Percentiles rank a stretch among this genome's conserved stretches.
phyloP scores from a whole-genome alignment of 495 filamentous ascomycete genomes.

The Podospora sp. region DNA sequence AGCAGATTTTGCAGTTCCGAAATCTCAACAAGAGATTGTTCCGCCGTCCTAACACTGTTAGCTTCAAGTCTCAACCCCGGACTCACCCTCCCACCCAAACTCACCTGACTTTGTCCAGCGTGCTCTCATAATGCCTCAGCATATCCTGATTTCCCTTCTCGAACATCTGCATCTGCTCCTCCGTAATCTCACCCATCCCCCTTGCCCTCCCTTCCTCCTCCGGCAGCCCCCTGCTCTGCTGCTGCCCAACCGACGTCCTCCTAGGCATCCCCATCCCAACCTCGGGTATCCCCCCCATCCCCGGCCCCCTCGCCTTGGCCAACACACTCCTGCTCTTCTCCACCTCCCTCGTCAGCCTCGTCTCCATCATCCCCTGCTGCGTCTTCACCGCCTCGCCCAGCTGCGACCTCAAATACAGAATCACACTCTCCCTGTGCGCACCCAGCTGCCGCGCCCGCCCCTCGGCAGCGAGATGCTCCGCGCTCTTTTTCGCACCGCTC shows the following conservation, averaged over 20 bases:
- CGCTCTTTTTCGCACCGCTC: conserved; percentile 41
- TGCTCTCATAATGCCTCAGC: conserved; percentile 88
- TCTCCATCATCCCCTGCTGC: conserved; percentile 90
- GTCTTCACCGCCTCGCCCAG: conserved; percentile 74
- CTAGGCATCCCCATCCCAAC: conserved; percentile 23
- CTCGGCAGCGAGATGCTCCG: conserved; percentile 72
- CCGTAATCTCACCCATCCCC: conserved; percentile 62
- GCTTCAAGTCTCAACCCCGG: not conserved
- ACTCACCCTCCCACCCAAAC: conserved; percentile 2
- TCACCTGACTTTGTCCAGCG: conserved; percentile 88
- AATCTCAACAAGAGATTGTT: conserved; percentile 90
- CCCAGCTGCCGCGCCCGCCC: conserved; percentile 60
- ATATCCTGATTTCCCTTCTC: conserved; percentile 91
- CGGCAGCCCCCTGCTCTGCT: conserved; percentile 32
- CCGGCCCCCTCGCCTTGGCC: conserved; percentile 59
- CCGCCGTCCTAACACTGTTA: conserved; percentile 65
- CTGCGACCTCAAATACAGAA: conserved; percentile 76
- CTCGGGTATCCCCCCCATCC: conserved; percentile 9
- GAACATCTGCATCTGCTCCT: conserved; percentile 89
- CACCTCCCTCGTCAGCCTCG: conserved; percentile 75
- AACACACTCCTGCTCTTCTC: conserved; percentile 88
- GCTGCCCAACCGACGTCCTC: not conserved
- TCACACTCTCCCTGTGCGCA: conserved; percentile 72
- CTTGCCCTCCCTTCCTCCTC: conserved; percentile 42
- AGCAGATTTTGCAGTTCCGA: conserved; percentile 88